phyloP scores from a whole-genome alignment of 78 protist species.

The Protostelium mycophagum region DNA sequence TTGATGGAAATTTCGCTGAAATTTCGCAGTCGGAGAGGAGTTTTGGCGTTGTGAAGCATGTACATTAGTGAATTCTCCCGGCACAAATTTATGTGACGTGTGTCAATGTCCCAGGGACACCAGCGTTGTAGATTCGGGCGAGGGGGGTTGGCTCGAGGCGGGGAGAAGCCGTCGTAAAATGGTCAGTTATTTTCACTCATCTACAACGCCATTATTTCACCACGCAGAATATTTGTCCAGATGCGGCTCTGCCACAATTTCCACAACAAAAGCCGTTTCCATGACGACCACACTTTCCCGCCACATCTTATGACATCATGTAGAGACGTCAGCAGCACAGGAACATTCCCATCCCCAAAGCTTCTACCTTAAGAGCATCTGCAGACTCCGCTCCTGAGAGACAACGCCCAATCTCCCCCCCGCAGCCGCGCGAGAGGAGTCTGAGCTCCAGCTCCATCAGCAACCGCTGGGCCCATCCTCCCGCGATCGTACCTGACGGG shows the following conservation, averaged over 20 bases:
- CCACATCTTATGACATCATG: neutral
- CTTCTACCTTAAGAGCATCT: no score
- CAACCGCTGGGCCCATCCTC: neutral
- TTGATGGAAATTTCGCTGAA: no score
- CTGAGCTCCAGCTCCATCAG: neutral
- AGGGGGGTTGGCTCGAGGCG: neutral
- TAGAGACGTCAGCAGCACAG: neutral
- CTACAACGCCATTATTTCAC: no score
- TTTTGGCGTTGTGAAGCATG: neutral
- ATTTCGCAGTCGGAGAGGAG: neutral
- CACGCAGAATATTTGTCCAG: no score
- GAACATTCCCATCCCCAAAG: no score
- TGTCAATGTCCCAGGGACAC: neutral
- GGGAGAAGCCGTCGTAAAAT: neutral
- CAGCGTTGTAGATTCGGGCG: neutral
- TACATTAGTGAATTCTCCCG: neutral
- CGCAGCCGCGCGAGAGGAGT: neutral
- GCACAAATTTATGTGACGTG: neutral
- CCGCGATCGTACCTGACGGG: neutral
- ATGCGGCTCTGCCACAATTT: no score
- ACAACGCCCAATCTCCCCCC: neutral
- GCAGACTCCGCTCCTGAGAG: neutral
- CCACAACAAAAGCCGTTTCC: no score
- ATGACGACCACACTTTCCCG: no score
- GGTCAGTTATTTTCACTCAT: neutral